Evolutionary conservation across 345 rosid genomes (phyloP).

Genomic region (Raphanus raphanistrum): DNA sequence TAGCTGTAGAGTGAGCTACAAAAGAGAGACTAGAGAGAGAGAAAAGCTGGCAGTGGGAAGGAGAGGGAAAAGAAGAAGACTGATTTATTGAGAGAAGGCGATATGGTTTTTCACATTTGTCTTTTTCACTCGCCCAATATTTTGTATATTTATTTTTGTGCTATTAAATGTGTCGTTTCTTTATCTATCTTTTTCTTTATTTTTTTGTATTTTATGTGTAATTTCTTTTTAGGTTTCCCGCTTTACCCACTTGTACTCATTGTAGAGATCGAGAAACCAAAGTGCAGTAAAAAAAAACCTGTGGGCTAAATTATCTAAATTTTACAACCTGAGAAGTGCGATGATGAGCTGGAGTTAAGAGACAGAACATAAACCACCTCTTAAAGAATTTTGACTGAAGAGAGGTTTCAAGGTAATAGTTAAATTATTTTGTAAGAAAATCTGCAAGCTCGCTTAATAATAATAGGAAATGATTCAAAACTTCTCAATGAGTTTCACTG

Average conservation of each 20-base stretch:
- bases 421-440: neutral
- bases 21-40: constrained; percentile 29
- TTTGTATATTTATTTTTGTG: neutral
- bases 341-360: neutral
- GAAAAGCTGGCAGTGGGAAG: constrained; percentile 31
- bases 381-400: neutral
- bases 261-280: constrained; percentile 40
- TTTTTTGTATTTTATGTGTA: neutral
- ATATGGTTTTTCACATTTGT: constrained; percentile 56
- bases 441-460: neutral
- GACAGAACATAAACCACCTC: neutral
- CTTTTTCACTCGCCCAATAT: constrained; percentile 40
- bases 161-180: constrained; percentile 15
- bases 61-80: constrained; percentile 29
- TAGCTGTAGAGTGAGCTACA: constrained; percentile 32
- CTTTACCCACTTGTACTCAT: constrained; percentile 38
- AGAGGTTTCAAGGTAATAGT: neutral
- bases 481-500: constrained; percentile 9
- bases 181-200: neutral
- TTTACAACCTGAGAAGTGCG: neutral
- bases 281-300: constrained; percentile 29
- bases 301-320: constrained; percentile 27
- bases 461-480: neutral
- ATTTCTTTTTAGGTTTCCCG: constrained; percentile 35
- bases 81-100: constrained; percentile 43